Conservation (phyloP, 129 eudicot species). For the Chrysanthemum lavandulifolium region DNA sequence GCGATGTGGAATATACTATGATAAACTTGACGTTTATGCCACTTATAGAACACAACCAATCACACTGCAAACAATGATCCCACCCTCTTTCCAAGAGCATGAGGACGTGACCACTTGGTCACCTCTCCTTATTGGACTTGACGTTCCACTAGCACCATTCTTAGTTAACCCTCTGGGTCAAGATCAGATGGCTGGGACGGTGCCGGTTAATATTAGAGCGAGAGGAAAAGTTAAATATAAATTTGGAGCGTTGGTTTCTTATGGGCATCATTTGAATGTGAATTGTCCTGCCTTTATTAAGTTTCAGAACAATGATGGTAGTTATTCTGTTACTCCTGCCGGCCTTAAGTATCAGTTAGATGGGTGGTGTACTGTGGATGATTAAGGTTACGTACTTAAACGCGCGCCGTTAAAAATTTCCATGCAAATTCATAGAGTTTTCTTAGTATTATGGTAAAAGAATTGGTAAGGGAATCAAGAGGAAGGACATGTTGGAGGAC, state of each 20-base stretch:
- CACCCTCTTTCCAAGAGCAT: constrained; percentile 61
- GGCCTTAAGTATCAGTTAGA: constrained; percentile 52
- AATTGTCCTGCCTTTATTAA: constrained; percentile 71
- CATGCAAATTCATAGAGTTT: constrained; percentile 15
- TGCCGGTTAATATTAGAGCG: constrained; percentile 46
- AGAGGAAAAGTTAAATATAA: constrained; percentile 63
- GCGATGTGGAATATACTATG: constrained; percentile 61
- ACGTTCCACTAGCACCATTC: constrained; percentile 69
- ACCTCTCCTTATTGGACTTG: constrained; percentile 54
- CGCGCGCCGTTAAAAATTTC: constrained; percentile 21
- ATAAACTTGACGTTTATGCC: constrained; percentile 48
- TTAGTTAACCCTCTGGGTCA: constrained; percentile 30
- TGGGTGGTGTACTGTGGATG: constrained; percentile 57
- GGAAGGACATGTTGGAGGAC: constrained; percentile 17
- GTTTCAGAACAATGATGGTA: constrained; percentile 35
- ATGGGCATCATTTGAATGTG: constrained; percentile 48
- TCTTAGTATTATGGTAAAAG: constrained; percentile 20
- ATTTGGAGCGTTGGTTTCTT: constrained; percentile 58
- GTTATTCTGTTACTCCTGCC: constrained; percentile 44
- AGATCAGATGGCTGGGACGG: constrained; percentile 56
- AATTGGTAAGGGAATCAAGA: constrained; percentile 10
- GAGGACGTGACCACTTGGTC: constrained; percentile 68
- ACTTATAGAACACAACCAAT: constrained; percentile 62
- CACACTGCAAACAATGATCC: constrained; percentile 52
- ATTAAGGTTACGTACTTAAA: constrained; percentile 21